A percentile compares a stretch with the other conserved stretches of the same genome.
Evolutionary conservation across 805 yeast species (phyloP).

Genomic region (Cyberlindnera sargentensis): DNA sequence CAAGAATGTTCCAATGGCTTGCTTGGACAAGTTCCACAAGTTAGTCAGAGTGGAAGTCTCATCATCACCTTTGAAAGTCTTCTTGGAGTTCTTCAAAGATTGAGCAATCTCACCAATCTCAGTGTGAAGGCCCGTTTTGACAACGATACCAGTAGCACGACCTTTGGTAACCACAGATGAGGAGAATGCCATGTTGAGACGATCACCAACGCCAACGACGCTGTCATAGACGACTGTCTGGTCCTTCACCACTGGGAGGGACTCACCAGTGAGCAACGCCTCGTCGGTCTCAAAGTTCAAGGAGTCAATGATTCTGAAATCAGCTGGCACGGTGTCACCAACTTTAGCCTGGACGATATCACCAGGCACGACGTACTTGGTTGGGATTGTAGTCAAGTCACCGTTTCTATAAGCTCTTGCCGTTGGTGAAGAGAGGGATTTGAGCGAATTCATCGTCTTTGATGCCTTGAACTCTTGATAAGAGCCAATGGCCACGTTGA

Average conservation of each 20-base stretch:
- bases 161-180: constrained; percentile 71
- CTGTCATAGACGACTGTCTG: constrained; percentile 33
- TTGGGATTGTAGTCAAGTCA: constrained; percentile 45
- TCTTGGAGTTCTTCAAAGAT: constrained; percentile 40
- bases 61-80: constrained; percentile 35
- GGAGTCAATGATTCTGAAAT: constrained; percentile 48
- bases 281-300: constrained; percentile 68
- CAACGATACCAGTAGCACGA: constrained; percentile 62
- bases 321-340: constrained; percentile 77
- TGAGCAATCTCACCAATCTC: constrained; percentile 72
- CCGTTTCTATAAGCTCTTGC: constrained; percentile 64
- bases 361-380: constrained; percentile 67
- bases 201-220: constrained; percentile 60
- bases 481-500: constrained; percentile 62
- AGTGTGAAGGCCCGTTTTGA: constrained; percentile 61
- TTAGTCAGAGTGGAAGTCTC: constrained; percentile 33
- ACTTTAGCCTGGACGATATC: constrained; percentile 56
- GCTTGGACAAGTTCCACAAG: constrained; percentile 34
- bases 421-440: constrained; percentile 60
- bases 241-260: constrained; percentile 55
- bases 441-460: constrained; percentile 69
- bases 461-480: constrained; percentile 70
- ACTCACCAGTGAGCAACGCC: constrained; percentile 61
- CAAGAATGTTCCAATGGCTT: constrained; percentile 57
- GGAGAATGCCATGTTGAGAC: constrained; percentile 63